Percentiles rank a stretch among this genome's conserved stretches.
Evolutionary conservation across 805 yeast species (phyloP).

Genomic region (Maudiozyma pseudohumilis): DNA sequence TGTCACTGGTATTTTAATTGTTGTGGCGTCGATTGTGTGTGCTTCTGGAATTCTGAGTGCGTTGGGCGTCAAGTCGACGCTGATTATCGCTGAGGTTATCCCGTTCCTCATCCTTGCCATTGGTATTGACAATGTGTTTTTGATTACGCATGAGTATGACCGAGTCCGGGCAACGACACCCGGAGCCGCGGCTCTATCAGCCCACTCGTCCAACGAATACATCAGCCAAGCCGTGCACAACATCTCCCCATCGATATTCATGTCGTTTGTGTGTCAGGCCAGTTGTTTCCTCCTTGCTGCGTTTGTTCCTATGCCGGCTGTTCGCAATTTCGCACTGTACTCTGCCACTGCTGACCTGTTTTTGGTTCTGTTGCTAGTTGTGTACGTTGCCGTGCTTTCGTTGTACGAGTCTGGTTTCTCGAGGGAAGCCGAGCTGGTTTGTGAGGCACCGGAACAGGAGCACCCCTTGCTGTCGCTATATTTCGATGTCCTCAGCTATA

Average conservation of each 20-base stretch:
- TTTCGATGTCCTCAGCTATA: no score
- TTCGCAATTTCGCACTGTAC: slow-evolving; percentile 81
- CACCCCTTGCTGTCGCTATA: no score
- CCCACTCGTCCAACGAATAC: no score
- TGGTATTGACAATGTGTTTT: slow-evolving; percentile 91
- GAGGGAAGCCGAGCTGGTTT: not conserved
- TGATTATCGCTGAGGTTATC: slow-evolving; percentile 92
- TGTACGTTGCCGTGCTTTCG: slow-evolving; percentile 63
- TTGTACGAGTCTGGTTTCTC: slow-evolving; percentile 15
- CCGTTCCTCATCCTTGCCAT: slow-evolving; percentile 88
- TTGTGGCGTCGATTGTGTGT: slow-evolving; percentile 66
- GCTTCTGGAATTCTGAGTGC: slow-evolving; percentile 75
- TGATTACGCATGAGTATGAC: slow-evolving; percentile 71
- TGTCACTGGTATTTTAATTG: slow-evolving; percentile 72
- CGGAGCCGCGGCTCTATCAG: no score
- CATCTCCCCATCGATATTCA: slow-evolving; percentile 79
- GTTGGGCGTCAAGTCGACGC: slow-evolving; percentile 74
- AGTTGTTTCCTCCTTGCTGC: slow-evolving; percentile 72
- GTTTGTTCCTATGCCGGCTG: slow-evolving; percentile 90
- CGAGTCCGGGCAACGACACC: slow-evolving; percentile 41
- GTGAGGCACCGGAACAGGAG: not conserved
- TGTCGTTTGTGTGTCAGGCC: slow-evolving; percentile 71
- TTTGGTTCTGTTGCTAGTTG: slow-evolving; percentile 68
- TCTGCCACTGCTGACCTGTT: slow-evolving; percentile 83
- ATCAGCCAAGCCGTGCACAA: slow-evolving; percentile 55